phyloP scores from a whole-genome alignment of 2,329 filamentous ascomycete species.

The Phoma herbarum region DNA sequence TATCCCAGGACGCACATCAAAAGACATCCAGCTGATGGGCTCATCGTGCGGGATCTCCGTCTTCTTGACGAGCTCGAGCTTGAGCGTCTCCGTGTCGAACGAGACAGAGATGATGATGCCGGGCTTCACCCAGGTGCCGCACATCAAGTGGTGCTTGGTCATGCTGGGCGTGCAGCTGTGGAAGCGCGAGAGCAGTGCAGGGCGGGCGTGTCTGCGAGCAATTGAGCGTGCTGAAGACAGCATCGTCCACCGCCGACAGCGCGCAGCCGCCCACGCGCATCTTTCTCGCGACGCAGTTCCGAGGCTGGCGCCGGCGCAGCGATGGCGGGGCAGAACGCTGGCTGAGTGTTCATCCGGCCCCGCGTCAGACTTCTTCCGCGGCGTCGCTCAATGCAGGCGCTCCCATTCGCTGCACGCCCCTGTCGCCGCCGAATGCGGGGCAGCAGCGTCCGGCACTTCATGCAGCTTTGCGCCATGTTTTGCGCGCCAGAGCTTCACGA shows the following conservation, averaged over 20 bases:
- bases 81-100: slow-evolving; percentile 83
- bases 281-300: slow-evolving; percentile 23
- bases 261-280: slow-evolving; percentile 17
- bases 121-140: slow-evolving; percentile 89
- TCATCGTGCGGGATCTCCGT: slow-evolving; percentile 84
- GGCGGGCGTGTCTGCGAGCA: slow-evolving; percentile 5
- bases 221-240: slow-evolving; percentile 18
- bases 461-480: slow-evolving; percentile 16
- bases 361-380: slow-evolving; percentile 24
- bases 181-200: slow-evolving; percentile 2
- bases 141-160: slow-evolving; percentile 91
- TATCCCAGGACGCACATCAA: slow-evolving; percentile 73
- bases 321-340: slow-evolving; percentile 41
- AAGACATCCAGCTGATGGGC: slow-evolving; percentile 93
- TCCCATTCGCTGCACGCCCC: slow-evolving; percentile 65
- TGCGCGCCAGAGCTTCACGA: slow-evolving; percentile 22
- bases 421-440: slow-evolving; percentile 30
- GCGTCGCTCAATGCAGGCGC: slow-evolving; percentile 1
- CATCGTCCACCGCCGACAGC: slow-evolving; percentile 9
- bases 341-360: slow-evolving; percentile 38
- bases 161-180: slow-evolving; percentile 26
- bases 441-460: slow-evolving; percentile 38
- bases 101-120: slow-evolving; percentile 89
- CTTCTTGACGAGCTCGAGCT: slow-evolving; percentile 77
- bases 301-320: slow-evolving; percentile 14